Conservation (phyloP, 176 grass and related monocot genomes). For the Hyparrhenia diplandra region DNA sequence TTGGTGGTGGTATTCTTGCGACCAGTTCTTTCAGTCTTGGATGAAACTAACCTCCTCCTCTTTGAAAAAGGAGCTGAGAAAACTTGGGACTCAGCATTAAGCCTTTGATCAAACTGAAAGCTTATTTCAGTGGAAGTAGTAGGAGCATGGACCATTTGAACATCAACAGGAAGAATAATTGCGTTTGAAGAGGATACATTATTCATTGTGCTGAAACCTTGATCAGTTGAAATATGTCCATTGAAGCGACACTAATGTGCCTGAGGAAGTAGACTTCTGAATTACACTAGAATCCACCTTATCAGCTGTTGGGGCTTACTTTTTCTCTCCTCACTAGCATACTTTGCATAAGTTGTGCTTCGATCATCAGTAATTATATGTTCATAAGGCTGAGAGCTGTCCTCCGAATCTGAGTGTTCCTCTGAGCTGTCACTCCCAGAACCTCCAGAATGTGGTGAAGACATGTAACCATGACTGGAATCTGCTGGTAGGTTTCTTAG, state of each 20-base stretch:
- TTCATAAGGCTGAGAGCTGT: constrained; percentile 40
- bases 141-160: constrained; percentile 35
- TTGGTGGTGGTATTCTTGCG: constrained; percentile 9
- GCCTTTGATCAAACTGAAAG: constrained; percentile 42
- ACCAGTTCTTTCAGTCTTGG: constrained; percentile 46
- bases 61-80: constrained; percentile 52
- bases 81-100: constrained; percentile 44
- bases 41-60: constrained; percentile 57
- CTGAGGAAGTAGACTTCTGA: constrained; percentile 33
- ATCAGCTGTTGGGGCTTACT: constrained; percentile 15
- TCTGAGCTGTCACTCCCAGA: constrained; percentile 47
- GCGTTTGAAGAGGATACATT: constrained; percentile 18
- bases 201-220: constrained; percentile 27
- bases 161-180: constrained; percentile 38
- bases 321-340: constrained; percentile 23
- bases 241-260: constrained; percentile 18
- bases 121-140: constrained; percentile 44
- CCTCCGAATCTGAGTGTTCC: constrained; percentile 43
- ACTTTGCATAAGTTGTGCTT: constrained; percentile 24
- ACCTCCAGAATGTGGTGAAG: constrained; percentile 35
- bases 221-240: constrained; percentile 43
- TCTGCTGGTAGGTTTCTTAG: constrained; percentile 67
- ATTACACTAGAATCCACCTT: constrained; percentile 31
- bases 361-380: constrained; percentile 16
- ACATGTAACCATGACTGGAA: constrained; percentile 42